Evolutionary conservation across 176 grass and related monocot species (phyloP).

Genomic region (Triticum timopheevii): DNA sequence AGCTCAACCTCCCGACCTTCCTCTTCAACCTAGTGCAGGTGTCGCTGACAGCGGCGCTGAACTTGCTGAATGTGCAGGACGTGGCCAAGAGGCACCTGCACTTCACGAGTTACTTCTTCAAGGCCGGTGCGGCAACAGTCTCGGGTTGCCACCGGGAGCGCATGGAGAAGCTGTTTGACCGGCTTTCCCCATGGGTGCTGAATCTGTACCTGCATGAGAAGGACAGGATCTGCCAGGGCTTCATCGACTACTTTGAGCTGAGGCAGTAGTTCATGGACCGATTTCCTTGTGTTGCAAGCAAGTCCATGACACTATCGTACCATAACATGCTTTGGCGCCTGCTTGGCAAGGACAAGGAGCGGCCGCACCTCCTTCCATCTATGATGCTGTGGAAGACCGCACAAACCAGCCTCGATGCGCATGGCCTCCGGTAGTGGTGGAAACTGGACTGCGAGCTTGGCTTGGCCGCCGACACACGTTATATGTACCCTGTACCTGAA

Average conservation of each 20-base stretch:
- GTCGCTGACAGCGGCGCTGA: neutral
- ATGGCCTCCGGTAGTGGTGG: constrained; percentile 17
- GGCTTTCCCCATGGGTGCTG: neutral
- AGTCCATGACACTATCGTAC: neutral
- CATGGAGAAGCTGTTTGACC: neutral
- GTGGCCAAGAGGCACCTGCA: neutral
- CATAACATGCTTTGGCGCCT: neutral
- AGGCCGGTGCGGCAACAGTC: rapidly evolving
- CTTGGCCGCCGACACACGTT: neutral
- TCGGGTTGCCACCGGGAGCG: neutral
- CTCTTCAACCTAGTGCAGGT: constrained; percentile 26
- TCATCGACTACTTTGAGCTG: constrained; percentile 33
- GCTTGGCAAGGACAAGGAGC: neutral
- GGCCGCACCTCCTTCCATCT: neutral
- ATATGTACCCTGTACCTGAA: too few relatives aligned
- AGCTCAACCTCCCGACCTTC: neutral
- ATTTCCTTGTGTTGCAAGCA: neutral
- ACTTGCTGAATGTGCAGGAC: neutral
- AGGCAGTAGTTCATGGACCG: neutral
- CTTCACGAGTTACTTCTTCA: neutral
- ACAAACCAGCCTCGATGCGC: neutral
- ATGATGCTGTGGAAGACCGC: constrained; percentile 15
- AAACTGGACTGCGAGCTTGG: neutral
- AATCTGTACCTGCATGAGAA: constrained; percentile 4
- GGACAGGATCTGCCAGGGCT: neutral